These are phyloP conservation scores for Cyclotella sp. DNA, from an alignment of 108 stramenopile genomes.

Conservation along the genomic window DNA sequence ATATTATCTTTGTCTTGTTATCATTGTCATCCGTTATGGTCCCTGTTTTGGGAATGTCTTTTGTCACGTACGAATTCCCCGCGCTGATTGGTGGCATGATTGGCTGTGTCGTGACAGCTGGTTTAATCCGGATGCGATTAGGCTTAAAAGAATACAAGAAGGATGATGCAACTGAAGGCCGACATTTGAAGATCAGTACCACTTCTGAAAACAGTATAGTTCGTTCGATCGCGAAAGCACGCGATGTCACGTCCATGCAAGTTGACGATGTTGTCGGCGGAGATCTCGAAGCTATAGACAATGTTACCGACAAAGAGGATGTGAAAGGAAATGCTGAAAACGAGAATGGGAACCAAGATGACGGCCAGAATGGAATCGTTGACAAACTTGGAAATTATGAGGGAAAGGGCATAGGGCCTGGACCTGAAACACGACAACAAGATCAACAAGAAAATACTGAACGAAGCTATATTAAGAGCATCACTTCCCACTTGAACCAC, in stretches of 20 bases:
- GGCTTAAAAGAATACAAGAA: conserved; percentile 43
- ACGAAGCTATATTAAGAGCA: not conserved
- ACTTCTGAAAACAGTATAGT: conserved; percentile 13
- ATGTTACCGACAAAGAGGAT: not conserved
- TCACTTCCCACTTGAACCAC: conserved; percentile 16
- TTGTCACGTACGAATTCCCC: conserved; percentile 65
- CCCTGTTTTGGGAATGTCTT: conserved; percentile 56
- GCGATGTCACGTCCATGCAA: not conserved
- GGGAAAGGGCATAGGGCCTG: not conserved
- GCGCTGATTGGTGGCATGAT: conserved; percentile 68
- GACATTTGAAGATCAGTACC: conserved; percentile 22
- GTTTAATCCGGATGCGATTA: conserved; percentile 55
- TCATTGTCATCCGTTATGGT: conserved; percentile 34
- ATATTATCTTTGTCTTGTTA: conserved; percentile 56
- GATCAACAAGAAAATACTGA: not conserved
- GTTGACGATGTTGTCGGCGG: not conserved
- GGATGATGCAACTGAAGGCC: not conserved
- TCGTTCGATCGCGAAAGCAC: not conserved
- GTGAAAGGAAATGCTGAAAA: not conserved
- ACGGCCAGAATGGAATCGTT: no score
- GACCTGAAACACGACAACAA: not conserved
- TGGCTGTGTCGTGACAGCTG: conserved; percentile 50
- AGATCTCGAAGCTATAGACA: conserved; percentile 18
- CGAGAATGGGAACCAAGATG: not conserved
- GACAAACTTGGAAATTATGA: not conserved